These are phyloP conservation scores for Aspergillus carbonarius DNA, from an alignment of 2,329 filamentous ascomycete species.

Conservation along the genomic window DNA sequence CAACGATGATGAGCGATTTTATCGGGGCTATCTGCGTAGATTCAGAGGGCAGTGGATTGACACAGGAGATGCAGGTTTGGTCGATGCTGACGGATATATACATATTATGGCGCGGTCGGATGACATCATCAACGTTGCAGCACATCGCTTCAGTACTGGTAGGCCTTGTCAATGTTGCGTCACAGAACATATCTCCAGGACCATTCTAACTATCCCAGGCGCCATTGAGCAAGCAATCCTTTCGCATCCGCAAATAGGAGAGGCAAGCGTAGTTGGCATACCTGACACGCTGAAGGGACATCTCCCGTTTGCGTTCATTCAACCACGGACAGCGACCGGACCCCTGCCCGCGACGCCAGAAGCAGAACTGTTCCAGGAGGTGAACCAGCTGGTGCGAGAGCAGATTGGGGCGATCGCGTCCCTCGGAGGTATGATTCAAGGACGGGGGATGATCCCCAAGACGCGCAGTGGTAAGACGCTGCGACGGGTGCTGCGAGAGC, in stretches of 20 bases:
- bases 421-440: constrained; percentile 81
- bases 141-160: constrained; percentile 87
- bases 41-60: constrained; percentile 84
- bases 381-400: constrained; percentile 62
- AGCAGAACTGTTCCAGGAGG: constrained; percentile 44
- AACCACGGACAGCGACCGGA: constrained; percentile 56
- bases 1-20: constrained; percentile 82
- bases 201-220: constrained; percentile 49
- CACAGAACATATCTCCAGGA: neutral
- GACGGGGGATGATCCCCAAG: constrained; percentile 84
- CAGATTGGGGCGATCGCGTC: constrained; percentile 87
- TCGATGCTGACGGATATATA: constrained; percentile 70
- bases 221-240: constrained; percentile 89
- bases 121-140: constrained; percentile 94
- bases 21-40: constrained; percentile 77
- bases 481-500: constrained; percentile 74
- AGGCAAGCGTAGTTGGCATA: constrained; percentile 82
- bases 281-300: constrained; percentile 87
- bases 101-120: constrained; percentile 67
- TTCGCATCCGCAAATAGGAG: constrained; percentile 73
- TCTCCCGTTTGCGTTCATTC: constrained; percentile 86
- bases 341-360: constrained; percentile 38
- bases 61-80: constrained; percentile 85
- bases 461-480: constrained; percentile 91
- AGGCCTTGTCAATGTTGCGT: constrained; percentile 29